These are phyloP conservation scores for Fusarium beomiforme DNA, from an alignment of 2,329 filamentous ascomycete genomes.

Conservation along the genomic window DNA sequence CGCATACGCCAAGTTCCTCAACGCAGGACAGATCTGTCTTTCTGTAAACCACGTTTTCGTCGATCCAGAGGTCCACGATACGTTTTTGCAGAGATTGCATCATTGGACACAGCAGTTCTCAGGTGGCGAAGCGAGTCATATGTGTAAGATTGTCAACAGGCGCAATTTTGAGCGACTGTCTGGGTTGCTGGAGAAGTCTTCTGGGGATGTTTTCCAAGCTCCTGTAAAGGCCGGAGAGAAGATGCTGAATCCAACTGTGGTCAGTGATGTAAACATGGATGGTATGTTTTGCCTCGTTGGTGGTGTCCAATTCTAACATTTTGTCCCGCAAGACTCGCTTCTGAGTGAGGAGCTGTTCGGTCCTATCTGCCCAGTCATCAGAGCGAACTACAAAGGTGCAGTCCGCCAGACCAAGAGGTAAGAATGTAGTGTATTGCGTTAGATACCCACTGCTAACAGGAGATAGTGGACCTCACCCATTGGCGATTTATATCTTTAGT, in stretches of 20 bases:
- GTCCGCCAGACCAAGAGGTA: background rate
- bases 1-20: slow-evolving; percentile 53
- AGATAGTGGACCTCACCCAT: background rate
- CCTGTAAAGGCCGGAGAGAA: background rate
- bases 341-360: slow-evolving; percentile 54
- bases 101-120: background rate
- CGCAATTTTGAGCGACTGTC: slow-evolving; percentile 54
- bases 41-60: slow-evolving; percentile 56
- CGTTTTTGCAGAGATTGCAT: slow-evolving; percentile 45
- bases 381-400: background rate
- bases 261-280: background rate
- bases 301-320: background rate
- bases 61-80: slow-evolving; percentile 51
- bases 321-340: slow-evolving; percentile 45
- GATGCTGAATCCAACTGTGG: background rate
- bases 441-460: no score
- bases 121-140: slow-evolving; percentile 14
- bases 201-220: background rate
- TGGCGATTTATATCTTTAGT: background rate
- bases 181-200: slow-evolving; percentile 47
- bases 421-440: background rate
- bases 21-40: slow-evolving; percentile 48
- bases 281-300: background rate
- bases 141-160: slow-evolving; percentile 52
- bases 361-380: background rate